A percentile compares a stretch with the other conserved stretches of the same genome.
Conservation (phyloP, 148 eudicot species). For the Heliamphora exappendiculata region DNA sequence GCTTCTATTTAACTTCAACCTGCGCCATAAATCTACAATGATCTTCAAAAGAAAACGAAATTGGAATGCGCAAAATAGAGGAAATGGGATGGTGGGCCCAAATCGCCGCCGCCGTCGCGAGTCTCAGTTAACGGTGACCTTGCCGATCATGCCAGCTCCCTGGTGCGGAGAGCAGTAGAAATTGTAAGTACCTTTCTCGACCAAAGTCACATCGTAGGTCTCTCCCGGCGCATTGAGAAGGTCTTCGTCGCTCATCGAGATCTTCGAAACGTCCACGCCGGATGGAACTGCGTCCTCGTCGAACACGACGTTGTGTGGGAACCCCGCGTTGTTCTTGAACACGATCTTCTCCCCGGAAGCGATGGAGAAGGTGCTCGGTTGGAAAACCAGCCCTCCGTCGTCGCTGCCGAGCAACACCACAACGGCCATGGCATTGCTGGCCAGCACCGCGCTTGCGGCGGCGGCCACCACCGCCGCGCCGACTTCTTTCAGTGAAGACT, state of each 20-base stretch:
- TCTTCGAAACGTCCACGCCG: conserved; percentile 56
- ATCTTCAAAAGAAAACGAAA: not conserved
- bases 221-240: conserved; percentile 66
- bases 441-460: conserved; percentile 54
- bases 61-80: not conserved
- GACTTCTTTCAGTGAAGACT: conserved; percentile 61
- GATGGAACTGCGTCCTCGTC: conserved; percentile 80
- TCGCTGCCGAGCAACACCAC: conserved; percentile 61
- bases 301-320: conserved; percentile 87
- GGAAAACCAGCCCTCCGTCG: conserved; percentile 57
- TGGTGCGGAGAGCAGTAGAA: conserved; percentile 89
- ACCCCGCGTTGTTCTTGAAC: conserved; percentile 92
- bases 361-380: conserved; percentile 43
- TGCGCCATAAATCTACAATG: not conserved
- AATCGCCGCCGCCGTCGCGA: not conserved
- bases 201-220: conserved; percentile 52
- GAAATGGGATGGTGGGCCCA: not conserved
- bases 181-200: conserved; percentile 72
- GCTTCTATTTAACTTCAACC: not conserved
- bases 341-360: conserved; percentile 64
- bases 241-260: conserved; percentile 80
- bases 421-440: conserved; percentile 69
- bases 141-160: conserved; percentile 99
- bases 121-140: conserved; percentile 77
- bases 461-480: conserved; percentile 51